Evolutionary conservation across 495 filamentous ascomycete genomes (phyloP).

Genomic region (Aspergillus haitiensis): DNA sequence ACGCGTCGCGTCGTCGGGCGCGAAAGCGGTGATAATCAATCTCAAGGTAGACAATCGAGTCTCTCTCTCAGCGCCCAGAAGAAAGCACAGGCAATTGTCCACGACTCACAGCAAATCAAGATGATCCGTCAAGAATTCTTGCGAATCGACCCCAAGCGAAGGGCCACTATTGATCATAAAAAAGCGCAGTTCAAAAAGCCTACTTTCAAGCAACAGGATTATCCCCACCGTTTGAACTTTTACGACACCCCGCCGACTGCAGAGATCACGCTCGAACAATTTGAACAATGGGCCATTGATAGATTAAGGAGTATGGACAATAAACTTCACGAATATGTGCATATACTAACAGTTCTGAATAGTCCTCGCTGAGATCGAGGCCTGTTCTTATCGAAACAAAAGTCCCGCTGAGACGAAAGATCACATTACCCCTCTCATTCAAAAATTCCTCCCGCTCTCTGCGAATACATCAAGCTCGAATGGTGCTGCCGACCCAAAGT

Average conservation of each 20-base stretch:
- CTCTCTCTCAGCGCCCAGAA: neutral
- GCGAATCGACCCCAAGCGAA: slow-evolving; percentile 79
- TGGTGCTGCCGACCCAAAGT: slow-evolving; percentile 44
- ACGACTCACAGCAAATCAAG: slow-evolving; percentile 23
- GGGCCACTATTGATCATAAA: slow-evolving; percentile 70
- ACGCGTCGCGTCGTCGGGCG: slow-evolving; percentile 18
- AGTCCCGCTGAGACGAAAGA: slow-evolving; percentile 70
- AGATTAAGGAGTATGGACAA: slow-evolving; percentile 66
- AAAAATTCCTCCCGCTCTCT: slow-evolving; percentile 82
- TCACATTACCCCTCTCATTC: slow-evolving; percentile 77
- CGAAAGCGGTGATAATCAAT: neutral
- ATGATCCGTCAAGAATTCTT: slow-evolving; percentile 74
- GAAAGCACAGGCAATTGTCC: neutral
- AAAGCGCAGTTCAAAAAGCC: slow-evolving; percentile 83
- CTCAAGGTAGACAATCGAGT: neutral
- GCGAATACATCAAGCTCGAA: slow-evolving; percentile 66
- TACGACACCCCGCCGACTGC: slow-evolving; percentile 85
- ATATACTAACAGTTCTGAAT: slow-evolving; percentile 9
- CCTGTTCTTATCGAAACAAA: slow-evolving; percentile 93
- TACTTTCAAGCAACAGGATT: slow-evolving; percentile 69
- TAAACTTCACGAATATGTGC: neutral
- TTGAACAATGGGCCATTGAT: slow-evolving; percentile 99
- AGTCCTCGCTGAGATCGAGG: slow-evolving; percentile 95
- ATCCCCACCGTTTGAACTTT: slow-evolving; percentile 86
- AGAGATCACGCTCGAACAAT: slow-evolving; percentile 95